Base-by-base conservation (phyloP, 75 land plant species). In the Larix kaempferi region DNA sequence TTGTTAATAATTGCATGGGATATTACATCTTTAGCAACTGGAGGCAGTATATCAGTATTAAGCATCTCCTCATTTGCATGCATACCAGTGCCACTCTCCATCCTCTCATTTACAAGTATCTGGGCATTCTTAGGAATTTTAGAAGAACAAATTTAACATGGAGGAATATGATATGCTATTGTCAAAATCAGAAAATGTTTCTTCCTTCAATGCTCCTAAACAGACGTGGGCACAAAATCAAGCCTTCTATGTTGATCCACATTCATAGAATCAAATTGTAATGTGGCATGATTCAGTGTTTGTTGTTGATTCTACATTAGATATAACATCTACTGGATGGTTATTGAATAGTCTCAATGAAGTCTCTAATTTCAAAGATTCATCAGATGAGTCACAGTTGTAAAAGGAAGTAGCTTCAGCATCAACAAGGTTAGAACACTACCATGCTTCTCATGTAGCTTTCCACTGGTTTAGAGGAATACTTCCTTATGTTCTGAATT, bases 301-400 rank as follows among this genome's bases (percentile, higher is more conserved):
- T 54, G 57, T 10, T 25, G 56, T 25, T 22, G 56, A 49, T 49
- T 73, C 74, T 8, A 21, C 56, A 54, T 25, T 73, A 35, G 26
- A 73, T 22, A 54, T 12, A 73, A 22, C 56, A 73, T 73, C 74
- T 54, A 41, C 54, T 33, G 39, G 71, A 1, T 66, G 25, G 27
- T 27, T 35, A 15, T 15, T 26, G 56, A 49, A 73, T 22, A 49
- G n/a, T 17, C 27, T 44, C n/a, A 26, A 73, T 10, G 1, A 52
- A 22, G 74, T 22, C 22, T 73, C 74, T 73, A 52, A 22, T 54
- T 73, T 49, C 21, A 56, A 73, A 44, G 74, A 73, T 25, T 73
- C 74, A 73, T 73, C 74, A 41, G 56, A 73, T 44, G 74, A 73
- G 23, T 73, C 74, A 73, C 56, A 44, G 39, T 73, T 73, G 56